Evolutionary conservation across 2,329 filamentous ascomycete species (phyloP), one percentile per base, ranked within the genome.

Genomic region (Ophiognomonia clavigignenti-juglandacearum): DNA sequence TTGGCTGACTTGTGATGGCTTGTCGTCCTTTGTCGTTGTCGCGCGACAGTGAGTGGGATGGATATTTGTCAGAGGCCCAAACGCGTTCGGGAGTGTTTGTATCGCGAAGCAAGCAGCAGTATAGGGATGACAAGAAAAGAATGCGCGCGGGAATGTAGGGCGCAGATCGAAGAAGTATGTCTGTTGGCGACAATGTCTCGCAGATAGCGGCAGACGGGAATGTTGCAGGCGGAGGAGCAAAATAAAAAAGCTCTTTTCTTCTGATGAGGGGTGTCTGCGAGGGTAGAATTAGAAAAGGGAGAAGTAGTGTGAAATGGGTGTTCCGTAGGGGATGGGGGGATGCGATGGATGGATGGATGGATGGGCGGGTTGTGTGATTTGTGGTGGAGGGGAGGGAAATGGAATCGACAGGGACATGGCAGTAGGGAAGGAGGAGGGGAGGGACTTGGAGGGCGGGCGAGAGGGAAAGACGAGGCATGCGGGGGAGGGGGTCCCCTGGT

Each of bases 221-320:
- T 32, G 26, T 45, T 26, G 43, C 43, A 39, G 24, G 18, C 16
- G 20, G 18, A 14, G 13, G 24, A 23, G 6, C 32, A 18, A 20
- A 20, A 18, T 27, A 48, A 20, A 44, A 39, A 41, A 36, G 34
- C 23, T 11, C 32, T 22, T 42, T 46, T 24, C 32, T 19, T 32
- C 34, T 44, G 19, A 50, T 43, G 18, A 29, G 13, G 35, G 16
- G 27, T 11, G 39, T 49, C 40, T 49, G 44, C 34, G 26, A 36
- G 36, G 20, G 27, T 41, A 19, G 43, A 48, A 44, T 43, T 24
- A 41, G 37, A 39, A 22, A 34, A 31, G 31, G 51, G 40, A 43
- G 41, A 44, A 36, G 40, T 34, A 43, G 37, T n/a, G n/a, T n/a
- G 41, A 51, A 47, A 51, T 44, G 41, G 43, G 47, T 45, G 50